phyloP scores from a whole-genome alignment of 352 stramenopile species.

The Globisporangium spiculum region DNA sequence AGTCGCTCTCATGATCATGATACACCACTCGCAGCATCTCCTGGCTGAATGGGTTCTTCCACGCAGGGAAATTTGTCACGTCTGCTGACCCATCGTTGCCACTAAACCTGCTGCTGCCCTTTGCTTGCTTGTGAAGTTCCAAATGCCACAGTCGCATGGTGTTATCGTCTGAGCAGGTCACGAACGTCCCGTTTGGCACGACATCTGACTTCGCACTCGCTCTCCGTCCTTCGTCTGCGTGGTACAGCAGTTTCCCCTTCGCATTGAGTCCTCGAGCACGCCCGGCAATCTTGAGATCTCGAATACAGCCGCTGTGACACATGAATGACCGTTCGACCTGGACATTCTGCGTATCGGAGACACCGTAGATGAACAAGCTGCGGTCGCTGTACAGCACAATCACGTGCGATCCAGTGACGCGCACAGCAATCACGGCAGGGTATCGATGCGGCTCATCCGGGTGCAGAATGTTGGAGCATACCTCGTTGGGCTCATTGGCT shows the following conservation, averaged over 20 bases:
- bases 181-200: constrained; percentile 67
- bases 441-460: constrained; percentile 54
- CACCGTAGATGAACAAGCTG: constrained; percentile 79
- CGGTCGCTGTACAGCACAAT: constrained; percentile 76
- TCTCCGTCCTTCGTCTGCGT: constrained; percentile 16
- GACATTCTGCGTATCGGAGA: constrained; percentile 42
- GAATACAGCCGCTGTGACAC: constrained; percentile 71
- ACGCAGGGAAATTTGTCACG: constrained; percentile 25
- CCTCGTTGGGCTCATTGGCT: constrained; percentile 24
- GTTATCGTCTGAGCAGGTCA: constrained; percentile 86
- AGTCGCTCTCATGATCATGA: constrained; percentile 41
- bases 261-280: constrained; percentile 44
- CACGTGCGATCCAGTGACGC: constrained; percentile 58
- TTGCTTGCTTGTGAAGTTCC: constrained; percentile 52
- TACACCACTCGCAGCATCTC: constrained; percentile 75
- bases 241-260: constrained; percentile 61
- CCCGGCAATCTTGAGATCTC: constrained; percentile 61
- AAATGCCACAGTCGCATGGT: constrained; percentile 87
- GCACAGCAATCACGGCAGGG: constrained; percentile 51
- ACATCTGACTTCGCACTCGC: constrained; percentile 15
- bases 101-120: constrained; percentile 30
- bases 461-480: constrained; percentile 30
- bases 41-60: constrained; percentile 68
- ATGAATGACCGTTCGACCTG: constrained; percentile 73
- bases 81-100: constrained; percentile 8